phyloP scores from a whole-genome alignment of 148 eudicot genomes.

The Camellia sinensis region DNA sequence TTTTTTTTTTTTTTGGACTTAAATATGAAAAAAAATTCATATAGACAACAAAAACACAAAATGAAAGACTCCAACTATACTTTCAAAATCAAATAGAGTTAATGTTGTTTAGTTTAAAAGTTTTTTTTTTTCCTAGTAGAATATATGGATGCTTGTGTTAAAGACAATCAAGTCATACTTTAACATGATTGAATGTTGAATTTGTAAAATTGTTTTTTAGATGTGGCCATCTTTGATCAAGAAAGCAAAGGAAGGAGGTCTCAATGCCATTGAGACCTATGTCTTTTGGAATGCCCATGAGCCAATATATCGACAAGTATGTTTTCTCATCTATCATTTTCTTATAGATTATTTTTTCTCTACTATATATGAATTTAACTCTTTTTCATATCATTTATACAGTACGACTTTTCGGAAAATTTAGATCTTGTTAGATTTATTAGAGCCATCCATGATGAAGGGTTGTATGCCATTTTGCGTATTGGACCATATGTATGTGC shows the following conservation, averaged over 20 bases:
- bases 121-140: too few species aligned
- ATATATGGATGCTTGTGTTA: too few species aligned
- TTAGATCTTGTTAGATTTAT: conserved; percentile 44
- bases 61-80: too few species aligned
- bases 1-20: too few species aligned
- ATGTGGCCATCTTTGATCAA: conserved; percentile 55
- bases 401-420: conserved; percentile 53
- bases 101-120: too few species aligned
- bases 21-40: too few species aligned
- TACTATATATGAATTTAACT: neutral
- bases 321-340: neutral
- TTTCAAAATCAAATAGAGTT: too few species aligned
- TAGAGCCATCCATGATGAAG: conserved; percentile 40
- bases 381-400: neutral
- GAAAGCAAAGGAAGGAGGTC: conserved; percentile 48
- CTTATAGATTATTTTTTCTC: neutral
- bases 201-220: conserved; percentile 14
- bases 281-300: conserved; percentile 55
- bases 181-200: too few species aligned
- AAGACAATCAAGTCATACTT: too few species aligned
- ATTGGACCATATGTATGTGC: conserved; percentile 68
- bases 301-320: conserved; percentile 33
- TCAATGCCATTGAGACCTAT: conserved; percentile 46
- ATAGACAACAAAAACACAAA: too few species aligned
- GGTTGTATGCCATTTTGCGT: conserved; percentile 49